Evolutionary conservation across 768 basidiomycete genomes (phyloP).

Genomic region (Hypsizygus marmoreus): DNA sequence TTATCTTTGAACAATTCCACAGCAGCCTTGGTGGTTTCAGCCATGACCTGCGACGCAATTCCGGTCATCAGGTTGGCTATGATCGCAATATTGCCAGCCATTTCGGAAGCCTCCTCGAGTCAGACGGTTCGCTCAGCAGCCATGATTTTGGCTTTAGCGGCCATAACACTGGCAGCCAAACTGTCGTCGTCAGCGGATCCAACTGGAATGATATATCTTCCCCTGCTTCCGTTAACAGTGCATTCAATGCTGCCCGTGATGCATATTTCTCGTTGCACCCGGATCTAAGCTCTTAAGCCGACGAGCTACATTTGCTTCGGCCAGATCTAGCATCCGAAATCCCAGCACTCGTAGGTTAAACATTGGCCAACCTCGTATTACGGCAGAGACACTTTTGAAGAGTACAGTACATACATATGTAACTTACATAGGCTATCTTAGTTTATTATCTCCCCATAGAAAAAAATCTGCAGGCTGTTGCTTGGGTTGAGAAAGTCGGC

Average conservation of each 20-base stretch:
- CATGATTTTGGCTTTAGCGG: constrained; percentile 36
- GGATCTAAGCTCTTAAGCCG: not conserved
- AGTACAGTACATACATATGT: no score
- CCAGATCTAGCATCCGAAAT: no score
- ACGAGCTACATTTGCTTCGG: no score
- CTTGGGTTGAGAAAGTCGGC: no score
- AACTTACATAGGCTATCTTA: no score
- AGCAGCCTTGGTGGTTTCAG: constrained; percentile 29
- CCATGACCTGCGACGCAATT: constrained; percentile 30
- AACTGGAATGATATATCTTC: constrained; percentile 31
- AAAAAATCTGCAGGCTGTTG: no score
- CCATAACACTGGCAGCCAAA: constrained; percentile 27
- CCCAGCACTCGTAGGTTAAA: no score
- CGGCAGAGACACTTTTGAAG: no score
- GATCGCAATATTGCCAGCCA: constrained; percentile 31
- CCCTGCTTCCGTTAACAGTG: constrained; percentile 23
- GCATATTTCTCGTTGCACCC: constrained; percentile 15
- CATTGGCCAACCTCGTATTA: no score
- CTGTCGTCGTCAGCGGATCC: constrained; percentile 23
- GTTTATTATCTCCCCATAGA: no score
- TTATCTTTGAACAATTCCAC: constrained; percentile 37
- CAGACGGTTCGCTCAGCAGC: constrained; percentile 30
- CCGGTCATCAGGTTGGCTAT: constrained; percentile 32
- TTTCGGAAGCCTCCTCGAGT: constrained; percentile 27
- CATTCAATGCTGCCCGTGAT: constrained; percentile 18